Conservation (phyloP, 805 yeast genomes). For the Nakazawaea ernobii region DNA sequence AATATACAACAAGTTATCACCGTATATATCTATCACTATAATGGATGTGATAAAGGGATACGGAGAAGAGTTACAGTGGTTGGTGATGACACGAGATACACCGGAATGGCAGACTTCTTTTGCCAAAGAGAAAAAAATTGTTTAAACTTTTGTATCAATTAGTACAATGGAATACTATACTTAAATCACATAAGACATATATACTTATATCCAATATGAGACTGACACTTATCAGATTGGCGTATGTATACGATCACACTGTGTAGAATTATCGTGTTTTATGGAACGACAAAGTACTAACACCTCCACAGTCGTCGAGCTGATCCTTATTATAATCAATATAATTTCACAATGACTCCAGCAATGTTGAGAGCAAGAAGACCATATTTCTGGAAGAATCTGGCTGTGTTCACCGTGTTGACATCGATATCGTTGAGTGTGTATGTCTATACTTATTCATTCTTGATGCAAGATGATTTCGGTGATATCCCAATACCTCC, state of each 20-base stretch:
- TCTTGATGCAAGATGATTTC: conserved; percentile 74
- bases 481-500: conserved; percentile 95
- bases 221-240: conserved; percentile 4
- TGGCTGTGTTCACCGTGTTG: conserved; percentile 52
- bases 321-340: conserved; percentile 34
- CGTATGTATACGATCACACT: too few species aligned
- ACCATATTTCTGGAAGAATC: conserved; percentile 79
- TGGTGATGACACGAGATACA: too few species aligned
- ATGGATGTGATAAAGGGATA: too few species aligned
- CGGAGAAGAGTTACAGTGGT: too few species aligned
- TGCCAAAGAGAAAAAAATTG: too few species aligned
- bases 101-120: too few species aligned
- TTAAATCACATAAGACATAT: not conserved
- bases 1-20: too few species aligned
- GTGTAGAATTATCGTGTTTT: too few species aligned
- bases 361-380: conserved; percentile 86
- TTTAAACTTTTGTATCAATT: too few species aligned
- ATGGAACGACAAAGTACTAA: not conserved
- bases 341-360: conserved; percentile 73
- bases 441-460: conserved; percentile 58
- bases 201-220: conserved; percentile 15
- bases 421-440: conserved; percentile 66
- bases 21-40: too few species aligned
- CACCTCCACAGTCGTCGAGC: conserved; percentile 15
- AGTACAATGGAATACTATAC: too few species aligned